phyloP scores from a whole-genome alignment of 2,329 filamentous ascomycete genomes.

The Phialophora tarda region DNA sequence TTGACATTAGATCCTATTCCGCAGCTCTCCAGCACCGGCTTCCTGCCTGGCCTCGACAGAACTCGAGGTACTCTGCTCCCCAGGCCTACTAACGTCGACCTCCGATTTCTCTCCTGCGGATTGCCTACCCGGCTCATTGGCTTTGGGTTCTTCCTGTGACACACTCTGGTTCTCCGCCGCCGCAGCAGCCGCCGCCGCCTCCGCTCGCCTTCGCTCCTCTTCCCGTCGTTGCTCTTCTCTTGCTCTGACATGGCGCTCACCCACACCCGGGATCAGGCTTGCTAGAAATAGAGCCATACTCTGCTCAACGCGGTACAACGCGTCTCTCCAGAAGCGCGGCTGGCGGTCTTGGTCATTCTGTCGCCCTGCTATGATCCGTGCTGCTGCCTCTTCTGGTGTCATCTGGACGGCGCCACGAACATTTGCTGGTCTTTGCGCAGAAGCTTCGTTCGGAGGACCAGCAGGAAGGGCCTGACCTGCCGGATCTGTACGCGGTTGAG shows the following conservation, averaged over 20 bases:
- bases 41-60: constrained; percentile 14
- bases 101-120: constrained; percentile 7
- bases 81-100: constrained; percentile 1
- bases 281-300: constrained; percentile 67
- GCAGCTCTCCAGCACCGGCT: constrained; percentile 13
- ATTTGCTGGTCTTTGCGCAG: constrained; percentile 25
- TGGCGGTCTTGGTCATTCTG: constrained; percentile 23
- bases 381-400: constrained; percentile 39
- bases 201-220: constrained; percentile 34
- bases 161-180: not conserved
- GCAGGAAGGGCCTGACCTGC: constrained; percentile 17
- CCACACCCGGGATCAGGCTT: constrained; percentile 66
- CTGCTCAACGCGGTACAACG: constrained; percentile 53
- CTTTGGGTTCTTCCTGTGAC: not conserved
- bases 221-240: constrained; percentile 47
- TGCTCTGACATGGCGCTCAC: constrained; percentile 64
- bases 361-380: constrained; percentile 37
- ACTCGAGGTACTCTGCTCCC: constrained; percentile 18
- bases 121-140: not conserved
- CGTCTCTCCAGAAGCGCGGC: constrained; percentile 31
- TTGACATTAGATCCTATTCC: constrained; percentile 5
- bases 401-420: constrained; percentile 33
- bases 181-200: constrained; percentile 22
- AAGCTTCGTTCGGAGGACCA: not conserved
- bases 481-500: constrained; percentile 13